phyloP scores from a whole-genome alignment of 2,329 filamentous ascomycete species.

The Colletotrichum costaricense region DNA sequence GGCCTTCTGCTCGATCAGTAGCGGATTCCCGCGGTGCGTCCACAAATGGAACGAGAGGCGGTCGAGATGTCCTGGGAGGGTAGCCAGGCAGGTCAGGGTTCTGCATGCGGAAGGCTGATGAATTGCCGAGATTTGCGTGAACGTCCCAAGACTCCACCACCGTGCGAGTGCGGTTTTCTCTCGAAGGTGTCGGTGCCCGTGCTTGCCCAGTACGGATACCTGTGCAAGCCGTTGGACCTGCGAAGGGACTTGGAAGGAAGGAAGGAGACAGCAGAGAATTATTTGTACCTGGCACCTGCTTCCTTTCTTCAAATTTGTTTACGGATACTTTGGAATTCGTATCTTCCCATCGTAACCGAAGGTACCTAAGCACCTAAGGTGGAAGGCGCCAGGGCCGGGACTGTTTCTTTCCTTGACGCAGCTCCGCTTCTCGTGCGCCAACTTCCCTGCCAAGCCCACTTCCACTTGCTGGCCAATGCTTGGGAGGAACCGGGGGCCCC shows the following conservation, averaged over 20 bases:
- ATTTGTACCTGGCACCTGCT: too few species aligned
- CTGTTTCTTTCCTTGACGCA: background rate
- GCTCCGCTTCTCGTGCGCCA: background rate
- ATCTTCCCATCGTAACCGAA: too few species aligned
- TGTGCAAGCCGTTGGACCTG: background rate
- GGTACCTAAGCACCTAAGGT: too few species aligned
- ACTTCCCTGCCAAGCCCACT: too few species aligned
- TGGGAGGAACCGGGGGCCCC: background rate
- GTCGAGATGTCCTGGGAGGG: background rate
- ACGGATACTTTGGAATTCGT: too few species aligned
- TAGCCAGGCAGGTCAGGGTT: slow-evolving; percentile 21
- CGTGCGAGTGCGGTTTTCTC: background rate
- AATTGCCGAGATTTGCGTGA: slow-evolving; percentile 31
- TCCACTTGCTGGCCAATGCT: background rate
- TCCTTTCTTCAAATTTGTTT: background rate
- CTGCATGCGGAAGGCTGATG: slow-evolving; percentile 30
- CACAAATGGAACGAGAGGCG: background rate
- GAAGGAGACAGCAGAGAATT: too few species aligned
- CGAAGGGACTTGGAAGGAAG: too few species aligned
- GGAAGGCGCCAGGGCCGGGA: background rate
- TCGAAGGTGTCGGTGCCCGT: background rate
- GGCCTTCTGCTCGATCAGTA: background rate
- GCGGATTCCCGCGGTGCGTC: background rate
- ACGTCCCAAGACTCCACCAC: slow-evolving; percentile 10
- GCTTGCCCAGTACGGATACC: too few species aligned